Evolutionary conservation across 495 filamentous ascomycete species (phyloP), one percentile per base, ranked within the genome.

Genomic region (Neurospora sublineolata): DNA sequence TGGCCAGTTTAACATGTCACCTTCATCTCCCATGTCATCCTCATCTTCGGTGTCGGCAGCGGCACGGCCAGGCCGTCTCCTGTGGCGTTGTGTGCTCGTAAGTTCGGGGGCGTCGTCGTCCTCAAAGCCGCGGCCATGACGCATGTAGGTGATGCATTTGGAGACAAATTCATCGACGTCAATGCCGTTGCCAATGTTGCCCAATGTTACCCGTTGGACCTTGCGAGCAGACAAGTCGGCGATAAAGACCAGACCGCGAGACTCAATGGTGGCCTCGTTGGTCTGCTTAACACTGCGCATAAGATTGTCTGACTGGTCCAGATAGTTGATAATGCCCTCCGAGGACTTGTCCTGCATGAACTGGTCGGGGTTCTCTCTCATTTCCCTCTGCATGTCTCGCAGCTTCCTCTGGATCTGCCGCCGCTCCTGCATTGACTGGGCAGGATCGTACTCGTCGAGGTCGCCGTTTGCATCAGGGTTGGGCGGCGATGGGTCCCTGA

Each of bases 161-260:
- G 92, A 92, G 10, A 98, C 90, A 76, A 98, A 97, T 73, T 97
- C 93, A 74, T 98, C 94, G 0, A 96, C 86, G 75, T 99, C 96
- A 33, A 99, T 83, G 3, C 93, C 92, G 40, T 89, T 87, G 8
- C 86, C 85, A 5, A 84, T 76, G 71, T 90, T 89, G 9, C 94
- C 94, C 2, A 91, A 81, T 4, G 89, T 89, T 11, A 93, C 82
- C 39, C 91, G 87, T 37, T 89, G 81, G 0, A 89, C 88, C 74
- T 91, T 93, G 71, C 92, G 91, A 71, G 90, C 88, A 0, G 90
- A 88, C 3, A 94, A 81, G 73, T 98, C 95, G 23, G 92, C 89
- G 0, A 90, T 88, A 40, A 84, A 87, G 12, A 97, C 92, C 11
- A 98, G 84, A 44, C 95, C 84, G 52, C 92, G 89, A 1, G 94